Base-by-base conservation (phyloP, 768 basidiomycete species). In the Rhodotorula diobovata region DNA sequence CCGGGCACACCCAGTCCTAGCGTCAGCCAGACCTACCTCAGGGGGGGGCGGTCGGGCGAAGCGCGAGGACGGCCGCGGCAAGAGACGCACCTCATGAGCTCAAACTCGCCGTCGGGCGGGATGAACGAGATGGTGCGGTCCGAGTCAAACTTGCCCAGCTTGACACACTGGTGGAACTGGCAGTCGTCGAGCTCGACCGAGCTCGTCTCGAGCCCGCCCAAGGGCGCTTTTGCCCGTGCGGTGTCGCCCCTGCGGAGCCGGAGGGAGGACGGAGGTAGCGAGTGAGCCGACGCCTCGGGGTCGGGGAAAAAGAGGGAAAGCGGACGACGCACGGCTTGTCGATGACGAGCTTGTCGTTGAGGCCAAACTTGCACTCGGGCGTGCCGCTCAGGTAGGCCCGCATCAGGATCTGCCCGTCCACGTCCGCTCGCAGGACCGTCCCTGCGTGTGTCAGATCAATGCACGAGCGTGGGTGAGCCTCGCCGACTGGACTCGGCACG, bases 331-430 rank as follows among this genome's bases (percentile, higher is more conserved):
- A 84, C 83, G 81, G 48, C 80, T 84, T 78, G 84, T 96, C 93
- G 59, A 98, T 89, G 34, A 98, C 93, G 34, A 98, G 86, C 81
- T 98, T 98, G 82, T 98, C 96, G 78, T 99, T 99, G 73, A 99
- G 83, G 21, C 96, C 96, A 75, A 99, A 98, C 80, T 97, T 97
- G 85, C 96, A 98, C 78, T 99, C 96, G 0, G 96, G 96, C 23
- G 91, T 95, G 23, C 96, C 96, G 39, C 92, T 89, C 39, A 99
- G 84, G 80, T 98, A 99, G 12, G 95, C 95, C 20, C 95, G 87
- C 95, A 99, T 97, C 79, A 93, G 86, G 76, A 99, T 95, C 75
- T 97, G 94, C 0, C 95, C 95, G 78, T 97, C 94, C 14, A 99
- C 93, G 74, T 99, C 95, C 15, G 95, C 92, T n/a, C 95, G 87